These are phyloP conservation scores for Sugiyamaella smithiae DNA, from an alignment of 805 yeast species.

Conservation along the genomic window DNA sequence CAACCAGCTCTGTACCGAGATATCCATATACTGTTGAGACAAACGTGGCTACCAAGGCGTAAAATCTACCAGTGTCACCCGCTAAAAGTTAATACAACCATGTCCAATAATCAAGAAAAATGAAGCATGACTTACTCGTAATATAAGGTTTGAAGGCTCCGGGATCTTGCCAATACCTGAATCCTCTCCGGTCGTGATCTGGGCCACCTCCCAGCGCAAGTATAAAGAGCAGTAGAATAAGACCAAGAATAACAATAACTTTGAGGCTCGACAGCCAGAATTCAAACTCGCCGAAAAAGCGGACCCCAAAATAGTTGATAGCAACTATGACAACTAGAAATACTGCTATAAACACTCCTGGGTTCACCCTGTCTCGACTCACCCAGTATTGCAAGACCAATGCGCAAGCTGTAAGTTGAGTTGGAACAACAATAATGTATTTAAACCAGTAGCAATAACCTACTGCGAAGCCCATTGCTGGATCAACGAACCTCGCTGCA, in stretches of 20 bases:
- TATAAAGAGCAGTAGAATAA: slow-evolving; percentile 58
- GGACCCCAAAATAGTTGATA: slow-evolving; percentile 46
- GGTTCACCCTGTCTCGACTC: slow-evolving; percentile 46
- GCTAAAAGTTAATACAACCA: not conserved
- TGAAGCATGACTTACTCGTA: slow-evolving; percentile 6
- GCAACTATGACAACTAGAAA: slow-evolving; percentile 44
- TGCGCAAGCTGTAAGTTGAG: slow-evolving; percentile 62
- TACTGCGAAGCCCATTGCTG: slow-evolving; percentile 64
- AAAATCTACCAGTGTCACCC: slow-evolving; percentile 63
- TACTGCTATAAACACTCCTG: slow-evolving; percentile 51
- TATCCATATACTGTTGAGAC: slow-evolving; percentile 68
- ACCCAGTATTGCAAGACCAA: slow-evolving; percentile 56
- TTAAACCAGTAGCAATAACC: slow-evolving; percentile 62
- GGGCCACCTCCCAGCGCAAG: slow-evolving; percentile 77
- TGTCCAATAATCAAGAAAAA: slow-evolving; percentile 41
- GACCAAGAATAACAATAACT: slow-evolving; percentile 62
- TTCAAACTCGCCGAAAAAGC: slow-evolving; percentile 44
- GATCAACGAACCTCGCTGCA: slow-evolving; percentile 63
- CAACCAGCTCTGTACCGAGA: slow-evolving; percentile 67
- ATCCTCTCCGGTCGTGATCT: slow-evolving; percentile 67
- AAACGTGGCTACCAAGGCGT: slow-evolving; percentile 57
- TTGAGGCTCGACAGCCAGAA: slow-evolving; percentile 63
- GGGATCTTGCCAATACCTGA: slow-evolving; percentile 65
- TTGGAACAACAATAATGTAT: slow-evolving; percentile 55
- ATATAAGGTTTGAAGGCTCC: slow-evolving; percentile 53